Conservation (phyloP, 177 flowering plant species). For the Telopea speciosissima region DNA sequence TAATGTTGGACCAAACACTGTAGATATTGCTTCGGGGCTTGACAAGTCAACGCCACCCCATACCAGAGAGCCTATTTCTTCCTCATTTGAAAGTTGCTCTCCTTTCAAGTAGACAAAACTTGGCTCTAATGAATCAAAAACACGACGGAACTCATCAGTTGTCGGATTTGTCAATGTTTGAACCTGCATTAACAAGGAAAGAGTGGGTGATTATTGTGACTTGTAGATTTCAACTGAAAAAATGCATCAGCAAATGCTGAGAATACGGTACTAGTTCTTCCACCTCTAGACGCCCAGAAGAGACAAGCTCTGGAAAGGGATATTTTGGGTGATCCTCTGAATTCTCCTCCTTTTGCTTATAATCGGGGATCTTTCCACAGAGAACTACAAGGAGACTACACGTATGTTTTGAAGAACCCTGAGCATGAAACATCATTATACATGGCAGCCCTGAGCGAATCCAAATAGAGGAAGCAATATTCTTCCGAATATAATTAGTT, state of each 20-base stretch:
- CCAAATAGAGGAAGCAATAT: not conserved
- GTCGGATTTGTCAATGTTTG: slow-evolving; percentile 55
- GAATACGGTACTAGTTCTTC: not conserved
- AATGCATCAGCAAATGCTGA: not conserved
- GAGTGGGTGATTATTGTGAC: not conserved
- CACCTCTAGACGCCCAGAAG: slow-evolving; percentile 89
- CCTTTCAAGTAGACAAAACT: slow-evolving; percentile 82
- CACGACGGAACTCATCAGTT: slow-evolving; percentile 51
- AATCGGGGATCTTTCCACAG: slow-evolving; percentile 31
- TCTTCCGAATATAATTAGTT: not conserved
- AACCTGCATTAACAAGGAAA: slow-evolving; percentile 44
- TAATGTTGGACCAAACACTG: slow-evolving; percentile 50
- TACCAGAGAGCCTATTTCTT: slow-evolving; percentile 53
- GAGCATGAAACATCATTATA: slow-evolving; percentile 48
- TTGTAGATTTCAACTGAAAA: not conserved
- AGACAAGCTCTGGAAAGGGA: slow-evolving; percentile 70
- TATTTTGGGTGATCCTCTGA: slow-evolving; percentile 28
- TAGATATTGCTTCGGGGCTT: slow-evolving; percentile 49
- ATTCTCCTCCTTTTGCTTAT: slow-evolving; percentile 26
- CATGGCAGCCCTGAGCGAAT: slow-evolving; percentile 12
- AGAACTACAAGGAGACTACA: slow-evolving; percentile 67
- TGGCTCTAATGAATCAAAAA: slow-evolving; percentile 51
- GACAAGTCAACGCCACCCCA: slow-evolving; percentile 59
- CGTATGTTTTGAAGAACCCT: slow-evolving; percentile 48
- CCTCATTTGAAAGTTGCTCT: slow-evolving; percentile 38